Evolutionary conservation across 495 filamentous ascomycete species (phyloP).

Genomic region (Lineolata rhizophorae): DNA sequence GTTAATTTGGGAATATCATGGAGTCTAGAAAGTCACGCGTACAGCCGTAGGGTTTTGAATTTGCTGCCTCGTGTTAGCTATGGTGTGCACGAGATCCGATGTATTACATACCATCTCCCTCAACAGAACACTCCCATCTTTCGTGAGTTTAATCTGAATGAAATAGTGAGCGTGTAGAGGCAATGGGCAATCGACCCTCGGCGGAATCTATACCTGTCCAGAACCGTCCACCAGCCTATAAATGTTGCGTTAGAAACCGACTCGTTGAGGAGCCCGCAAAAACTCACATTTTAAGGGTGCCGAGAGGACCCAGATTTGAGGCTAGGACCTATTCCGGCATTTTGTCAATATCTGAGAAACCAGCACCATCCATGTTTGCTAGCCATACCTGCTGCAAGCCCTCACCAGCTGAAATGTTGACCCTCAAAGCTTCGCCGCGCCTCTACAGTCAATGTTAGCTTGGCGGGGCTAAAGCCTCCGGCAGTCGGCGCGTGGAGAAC

Average conservation of each 20-base stretch:
- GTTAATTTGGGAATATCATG: no score
- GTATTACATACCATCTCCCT: slow-evolving; percentile 65
- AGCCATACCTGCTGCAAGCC: slow-evolving; percentile 22
- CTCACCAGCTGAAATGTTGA: slow-evolving; percentile 93
- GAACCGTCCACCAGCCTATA: slow-evolving; percentile 82
- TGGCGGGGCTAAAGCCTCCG: neutral
- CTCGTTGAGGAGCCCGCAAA: slow-evolving; percentile 7
- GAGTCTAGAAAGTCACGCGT: slow-evolving; percentile 3
- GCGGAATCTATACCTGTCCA: slow-evolving; percentile 65
- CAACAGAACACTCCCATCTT: slow-evolving; percentile 90
- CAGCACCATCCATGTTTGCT: neutral
- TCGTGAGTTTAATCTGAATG: slow-evolving; percentile 86
- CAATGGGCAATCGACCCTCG: no score
- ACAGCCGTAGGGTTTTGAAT: slow-evolving; percentile 79
- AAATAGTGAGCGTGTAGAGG: slow-evolving; percentile 9
- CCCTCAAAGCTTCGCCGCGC: slow-evolving; percentile 81
- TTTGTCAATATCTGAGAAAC: neutral
- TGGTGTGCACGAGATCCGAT: neutral
- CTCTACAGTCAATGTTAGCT: slow-evolving; percentile 37
- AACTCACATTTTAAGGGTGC: slow-evolving; percentile 81
- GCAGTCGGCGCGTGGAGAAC: no score
- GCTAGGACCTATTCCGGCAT: slow-evolving; percentile 55
- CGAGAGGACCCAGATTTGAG: slow-evolving; percentile 82
- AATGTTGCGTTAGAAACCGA: slow-evolving; percentile 4
- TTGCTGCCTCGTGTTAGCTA: slow-evolving; percentile 21